Evolutionary conservation across 2,329 filamentous ascomycete genomes (phyloP).

Genomic region (Colletotrichum spinosum): DNA sequence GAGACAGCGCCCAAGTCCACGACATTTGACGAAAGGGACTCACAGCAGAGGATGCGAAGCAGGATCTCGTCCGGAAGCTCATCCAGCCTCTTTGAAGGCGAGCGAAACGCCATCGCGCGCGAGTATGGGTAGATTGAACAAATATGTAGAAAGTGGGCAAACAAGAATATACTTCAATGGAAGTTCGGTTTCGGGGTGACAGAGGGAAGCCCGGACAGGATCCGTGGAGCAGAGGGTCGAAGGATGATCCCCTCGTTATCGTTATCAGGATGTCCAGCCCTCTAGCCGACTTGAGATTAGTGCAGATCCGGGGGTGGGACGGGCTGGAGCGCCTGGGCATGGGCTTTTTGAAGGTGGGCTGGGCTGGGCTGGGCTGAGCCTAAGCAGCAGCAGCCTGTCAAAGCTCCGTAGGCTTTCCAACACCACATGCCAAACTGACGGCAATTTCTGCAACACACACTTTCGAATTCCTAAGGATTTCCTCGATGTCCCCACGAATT

Average conservation of each 20-base stretch:
- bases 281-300: conserved; percentile 18
- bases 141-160: conserved; percentile 1
- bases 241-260: conserved; percentile 37
- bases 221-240: conserved; percentile 33
- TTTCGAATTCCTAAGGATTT: background rate
- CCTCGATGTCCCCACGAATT: background rate
- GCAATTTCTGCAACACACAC: background rate
- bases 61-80: conserved; percentile 73
- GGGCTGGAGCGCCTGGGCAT: conserved; percentile 27
- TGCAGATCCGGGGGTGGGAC: conserved; percentile 38
- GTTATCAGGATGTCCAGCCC: conserved; percentile 23
- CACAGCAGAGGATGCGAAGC: conserved; percentile 53
- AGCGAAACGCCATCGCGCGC: conserved; percentile 39
- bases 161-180: conserved; percentile 3
- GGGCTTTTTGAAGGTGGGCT: conserved; percentile 27
- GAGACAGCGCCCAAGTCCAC: conserved; percentile 1
- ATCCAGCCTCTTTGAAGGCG: conserved; percentile 50
- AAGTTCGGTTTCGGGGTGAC: conserved; percentile 22
- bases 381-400: background rate
- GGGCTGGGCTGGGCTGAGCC: background rate
- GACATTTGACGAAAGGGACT: conserved; percentile 22
- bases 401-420: conserved; percentile 25
- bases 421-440: conserved; percentile 6
- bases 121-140: background rate
- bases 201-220: conserved; percentile 30